These are phyloP conservation scores for Malus hybrid DNA, from an alignment of 331 rosid species.

Conservation along the genomic window DNA sequence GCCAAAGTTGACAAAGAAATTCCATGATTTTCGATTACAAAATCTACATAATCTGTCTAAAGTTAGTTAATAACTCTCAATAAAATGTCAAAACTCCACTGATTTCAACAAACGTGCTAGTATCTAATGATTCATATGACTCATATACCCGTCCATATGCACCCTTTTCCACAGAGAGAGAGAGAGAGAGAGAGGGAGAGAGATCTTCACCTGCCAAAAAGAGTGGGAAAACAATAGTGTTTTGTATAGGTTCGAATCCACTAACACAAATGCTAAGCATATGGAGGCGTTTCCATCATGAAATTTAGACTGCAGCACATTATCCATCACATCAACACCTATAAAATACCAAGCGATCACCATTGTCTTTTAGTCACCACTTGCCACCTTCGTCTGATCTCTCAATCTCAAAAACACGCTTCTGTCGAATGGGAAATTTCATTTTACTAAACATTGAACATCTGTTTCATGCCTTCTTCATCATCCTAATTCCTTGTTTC, in stretches of 20 bases:
- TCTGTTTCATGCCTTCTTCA: not conserved
- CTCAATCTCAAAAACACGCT: not conserved
- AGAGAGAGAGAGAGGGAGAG: too few relatives aligned
- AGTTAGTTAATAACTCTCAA: too few relatives aligned
- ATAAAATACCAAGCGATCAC: not conserved
- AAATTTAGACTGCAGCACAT: not conserved
- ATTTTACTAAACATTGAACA: not conserved
- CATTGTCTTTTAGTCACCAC: too few relatives aligned
- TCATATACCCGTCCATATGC: not conserved
- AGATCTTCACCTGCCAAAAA: not conserved
- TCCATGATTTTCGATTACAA: too few relatives aligned
- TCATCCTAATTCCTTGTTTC: constrained; percentile 8
- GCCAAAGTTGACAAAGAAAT: too few relatives aligned
- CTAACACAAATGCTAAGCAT: not conserved
- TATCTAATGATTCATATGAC: not conserved
- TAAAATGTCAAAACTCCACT: not conserved
- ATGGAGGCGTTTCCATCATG: not conserved
- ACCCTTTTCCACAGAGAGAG: too few relatives aligned
- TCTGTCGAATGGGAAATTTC: constrained; percentile 18
- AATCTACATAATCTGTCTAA: too few relatives aligned
- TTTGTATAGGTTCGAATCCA: not conserved
- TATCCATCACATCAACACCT: not conserved
- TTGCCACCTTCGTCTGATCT: not conserved
- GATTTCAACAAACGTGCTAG: not conserved
- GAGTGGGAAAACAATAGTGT: not conserved